These are phyloP conservation scores for Striga asiatica DNA, from an alignment of 257 asterid species.

Conservation along the genomic window DNA sequence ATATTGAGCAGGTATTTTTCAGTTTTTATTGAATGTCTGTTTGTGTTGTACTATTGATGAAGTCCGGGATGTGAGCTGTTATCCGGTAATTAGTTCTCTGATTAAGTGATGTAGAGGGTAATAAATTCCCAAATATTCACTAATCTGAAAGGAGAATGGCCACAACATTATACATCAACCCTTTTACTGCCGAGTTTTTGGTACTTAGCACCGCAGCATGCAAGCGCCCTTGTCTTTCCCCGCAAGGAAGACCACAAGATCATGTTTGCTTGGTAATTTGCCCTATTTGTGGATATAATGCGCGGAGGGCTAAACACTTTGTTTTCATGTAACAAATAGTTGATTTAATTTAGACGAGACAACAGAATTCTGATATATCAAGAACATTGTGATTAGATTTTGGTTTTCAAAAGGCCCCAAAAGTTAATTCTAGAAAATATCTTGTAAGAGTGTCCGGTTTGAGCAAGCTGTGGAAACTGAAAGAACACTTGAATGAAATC, in stretches of 20 bases:
- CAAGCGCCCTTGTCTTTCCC: no score
- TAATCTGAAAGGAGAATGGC: no score
- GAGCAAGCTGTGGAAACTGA: background rate
- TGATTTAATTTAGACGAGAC: no score
- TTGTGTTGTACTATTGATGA: conserved; percentile 1
- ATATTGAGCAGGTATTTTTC: conserved; percentile 52
- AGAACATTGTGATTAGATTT: background rate
- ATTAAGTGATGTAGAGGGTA: background rate
- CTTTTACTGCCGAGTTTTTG: no score
- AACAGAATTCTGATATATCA: background rate
- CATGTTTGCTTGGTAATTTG: no score
- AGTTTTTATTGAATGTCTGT: background rate
- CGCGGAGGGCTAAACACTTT: no score
- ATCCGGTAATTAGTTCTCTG: conserved; percentile 7
- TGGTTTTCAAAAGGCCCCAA: background rate
- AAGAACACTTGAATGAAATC: background rate
- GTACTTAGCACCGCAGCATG: no score
- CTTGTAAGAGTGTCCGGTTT: background rate
- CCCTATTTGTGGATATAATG: no score
- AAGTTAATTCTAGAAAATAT: background rate
- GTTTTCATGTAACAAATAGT: no score
- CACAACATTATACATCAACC: no score
- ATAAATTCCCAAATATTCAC: no score
- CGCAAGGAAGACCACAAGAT: no score
- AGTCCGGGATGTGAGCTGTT: conserved; percentile 5